Base-by-base conservation (phyloP, 2,329 filamentous ascomycete genomes). In the Malbranchea zuffiana region DNA sequence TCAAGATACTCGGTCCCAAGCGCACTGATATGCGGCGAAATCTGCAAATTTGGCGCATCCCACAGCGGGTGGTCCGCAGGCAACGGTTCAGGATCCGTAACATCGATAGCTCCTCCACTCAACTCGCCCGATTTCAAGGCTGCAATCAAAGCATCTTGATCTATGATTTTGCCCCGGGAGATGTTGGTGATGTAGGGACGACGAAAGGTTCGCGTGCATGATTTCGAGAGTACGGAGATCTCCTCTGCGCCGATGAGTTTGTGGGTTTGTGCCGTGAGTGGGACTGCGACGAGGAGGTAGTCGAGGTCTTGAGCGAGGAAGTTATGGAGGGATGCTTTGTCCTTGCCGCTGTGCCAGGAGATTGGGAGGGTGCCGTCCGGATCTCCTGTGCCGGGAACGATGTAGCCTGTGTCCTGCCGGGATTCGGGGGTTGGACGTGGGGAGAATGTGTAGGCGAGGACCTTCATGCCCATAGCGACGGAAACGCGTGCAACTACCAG, bases 51-150 rank as follows among this genome's bases (percentile, higher is more conserved):
- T 42, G 73, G 72, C 10, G 78, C 65, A 17, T 64, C 69, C 82
- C 82, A 88, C 34, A 88, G 59, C 44, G 73, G 69, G 51, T 82
- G 74, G 3, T 78, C 72, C 2, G 66, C 58, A 0, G 81, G 80
- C 44, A 88, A 54, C 0, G 83, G 83, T 55, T 88, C 83, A 0
- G 82, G 82, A 42, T 87, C 81, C 1, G 82, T 81, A 1, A 88
- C 82, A 52, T 87, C 82, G 26, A 88, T 59, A 1, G 81, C 81
- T 0, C 82, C 83, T 19, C 82, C 82, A 3, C 65, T 57, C 19
- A 82, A 51, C 2, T 67, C 64, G 0, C 68, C 68, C 0, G 44
- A 46, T 26, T 72, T 59, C 7, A 87, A 59, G 0, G 80, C 78
- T 1, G 63, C 62, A 12, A 84, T 68, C 34, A 88, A 53, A 1